Evolutionary conservation across 2,329 filamentous ascomycete species (phyloP).

Genomic region (Botryotinia calthae): DNA sequence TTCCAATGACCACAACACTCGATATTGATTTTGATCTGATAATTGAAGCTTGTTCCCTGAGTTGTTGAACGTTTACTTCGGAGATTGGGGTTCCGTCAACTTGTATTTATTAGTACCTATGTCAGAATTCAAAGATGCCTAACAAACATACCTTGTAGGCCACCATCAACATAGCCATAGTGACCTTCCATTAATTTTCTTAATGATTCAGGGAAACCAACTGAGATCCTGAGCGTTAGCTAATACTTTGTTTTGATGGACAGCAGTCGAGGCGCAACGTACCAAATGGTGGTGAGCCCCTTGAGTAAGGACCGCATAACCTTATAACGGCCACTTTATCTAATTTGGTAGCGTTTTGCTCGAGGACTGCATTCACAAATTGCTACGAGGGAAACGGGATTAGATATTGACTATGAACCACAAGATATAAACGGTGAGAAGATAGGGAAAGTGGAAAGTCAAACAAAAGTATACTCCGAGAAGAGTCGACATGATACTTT

Average conservation of each 20-base stretch:
- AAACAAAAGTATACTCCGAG: background rate
- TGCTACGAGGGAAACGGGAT: slow-evolving; percentile 34
- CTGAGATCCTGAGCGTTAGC: slow-evolving; percentile 18
- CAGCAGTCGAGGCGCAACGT: background rate
- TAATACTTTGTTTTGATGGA: background rate
- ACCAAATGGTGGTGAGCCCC: slow-evolving; percentile 48
- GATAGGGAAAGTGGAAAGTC: background rate
- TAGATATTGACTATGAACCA: slow-evolving; percentile 4
- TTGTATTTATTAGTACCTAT: slow-evolving; percentile 21
- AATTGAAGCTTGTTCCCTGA: slow-evolving; percentile 35
- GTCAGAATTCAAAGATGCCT: background rate
- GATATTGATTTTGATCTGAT: slow-evolving; percentile 39
- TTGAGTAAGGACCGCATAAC: slow-evolving; percentile 47
- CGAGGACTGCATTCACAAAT: slow-evolving; percentile 52
- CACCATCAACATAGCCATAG: slow-evolving; percentile 48
- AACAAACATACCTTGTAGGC: slow-evolving; percentile 33
- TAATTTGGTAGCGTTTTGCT: slow-evolving; percentile 48
- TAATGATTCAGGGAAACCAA: slow-evolving; percentile 49
- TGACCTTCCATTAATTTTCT: slow-evolving; percentile 47
- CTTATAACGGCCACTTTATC: slow-evolving; percentile 53
- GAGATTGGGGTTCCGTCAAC: slow-evolving; percentile 34
- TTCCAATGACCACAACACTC: slow-evolving; percentile 54
- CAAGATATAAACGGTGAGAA: background rate
- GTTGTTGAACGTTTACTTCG: slow-evolving; percentile 29
- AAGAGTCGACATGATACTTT: background rate